Evolutionary conservation across 1,139 yeast genomes (phyloP).

Genomic region (Torulaspora pretoriensis): DNA sequence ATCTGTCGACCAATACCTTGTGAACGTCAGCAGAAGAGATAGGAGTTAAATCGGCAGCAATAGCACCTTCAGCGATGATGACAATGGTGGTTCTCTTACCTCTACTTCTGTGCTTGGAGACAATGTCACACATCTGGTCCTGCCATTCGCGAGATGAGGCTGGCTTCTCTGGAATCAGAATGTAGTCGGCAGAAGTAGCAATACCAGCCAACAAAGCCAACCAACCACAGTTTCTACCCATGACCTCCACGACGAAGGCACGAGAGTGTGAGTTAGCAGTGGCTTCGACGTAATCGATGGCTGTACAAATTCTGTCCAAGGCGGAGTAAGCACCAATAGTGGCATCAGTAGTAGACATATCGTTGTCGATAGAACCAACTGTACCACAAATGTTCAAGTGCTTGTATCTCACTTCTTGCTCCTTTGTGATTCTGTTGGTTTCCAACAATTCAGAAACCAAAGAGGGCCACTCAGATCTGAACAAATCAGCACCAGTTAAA

Average conservation of each 20-base stretch:
- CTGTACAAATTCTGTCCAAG: constrained; percentile 85
- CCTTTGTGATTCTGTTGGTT: constrained; percentile 50
- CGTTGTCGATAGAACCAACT: constrained; percentile 96
- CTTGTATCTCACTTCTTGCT: constrained; percentile 56
- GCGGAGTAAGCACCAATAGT: constrained; percentile 97
- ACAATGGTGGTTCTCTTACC: constrained; percentile 95
- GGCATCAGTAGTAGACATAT: constrained; percentile 93
- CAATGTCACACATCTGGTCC: constrained; percentile 66
- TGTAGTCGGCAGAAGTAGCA: constrained; percentile 91
- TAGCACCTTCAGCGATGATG: constrained; percentile 97
- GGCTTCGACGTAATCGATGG: constrained; percentile 78
- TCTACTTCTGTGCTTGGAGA: constrained; percentile 69
- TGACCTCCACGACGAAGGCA: constrained; percentile 95
- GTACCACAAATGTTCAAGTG: constrained; percentile 88
- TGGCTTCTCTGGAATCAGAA: constrained; percentile 89
- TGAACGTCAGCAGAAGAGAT: constrained; percentile 77
- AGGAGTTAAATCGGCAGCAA: constrained; percentile 74
- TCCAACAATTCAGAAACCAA: constrained; percentile 65
- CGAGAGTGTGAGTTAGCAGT: constrained; percentile 96
- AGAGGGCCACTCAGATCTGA: constrained; percentile 92
- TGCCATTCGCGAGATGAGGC: constrained; percentile 68
- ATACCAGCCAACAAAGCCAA: constrained; percentile 94
- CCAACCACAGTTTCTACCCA: constrained; percentile 99
- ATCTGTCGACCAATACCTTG: constrained; percentile 63
- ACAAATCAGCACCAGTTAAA: constrained; percentile 91